A percentile compares a stretch with the other conserved stretches of the same genome.
Evolutionary conservation across 108 stramenopile genomes (phyloP).

Genomic region (Aurantiochytrium sp.): DNA sequence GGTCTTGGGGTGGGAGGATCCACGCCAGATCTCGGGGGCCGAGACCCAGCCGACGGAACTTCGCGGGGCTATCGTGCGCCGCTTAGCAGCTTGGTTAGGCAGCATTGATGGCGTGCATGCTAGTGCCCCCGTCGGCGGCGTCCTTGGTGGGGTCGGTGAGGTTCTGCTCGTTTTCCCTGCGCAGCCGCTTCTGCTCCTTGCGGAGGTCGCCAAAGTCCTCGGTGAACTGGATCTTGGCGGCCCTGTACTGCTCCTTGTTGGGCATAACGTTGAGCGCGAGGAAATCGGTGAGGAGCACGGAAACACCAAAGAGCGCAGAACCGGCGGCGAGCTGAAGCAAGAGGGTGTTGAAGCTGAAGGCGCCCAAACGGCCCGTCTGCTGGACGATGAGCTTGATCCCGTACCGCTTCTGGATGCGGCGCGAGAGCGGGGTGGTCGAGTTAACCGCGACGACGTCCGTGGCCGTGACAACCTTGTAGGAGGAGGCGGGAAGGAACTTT

Average conservation of each 20-base stretch:
- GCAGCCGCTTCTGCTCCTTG: neutral
- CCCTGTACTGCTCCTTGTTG: neutral
- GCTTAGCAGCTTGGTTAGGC: too few relatives aligned
- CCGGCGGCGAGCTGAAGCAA: conserved; percentile 13
- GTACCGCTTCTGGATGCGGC: neutral
- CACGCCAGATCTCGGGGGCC: too few relatives aligned
- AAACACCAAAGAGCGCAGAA: conserved; percentile 8
- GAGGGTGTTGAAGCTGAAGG: neutral
- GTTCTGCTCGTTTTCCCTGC: neutral
- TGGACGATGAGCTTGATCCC: neutral
- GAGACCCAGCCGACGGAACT: too few relatives aligned
- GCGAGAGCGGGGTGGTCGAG: neutral
- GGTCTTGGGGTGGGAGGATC: too few relatives aligned
- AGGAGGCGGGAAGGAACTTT: neutral
- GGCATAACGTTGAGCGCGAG: conserved; percentile 8
- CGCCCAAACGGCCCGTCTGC: neutral
- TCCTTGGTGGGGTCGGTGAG: too few relatives aligned
- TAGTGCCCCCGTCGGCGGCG: too few relatives aligned
- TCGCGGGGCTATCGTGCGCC: too few relatives aligned
- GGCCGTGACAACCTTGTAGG: neutral
- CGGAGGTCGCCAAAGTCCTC: conserved; percentile 24
- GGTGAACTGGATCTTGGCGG: neutral
- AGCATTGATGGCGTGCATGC: too few relatives aligned
- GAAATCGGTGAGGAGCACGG: neutral
- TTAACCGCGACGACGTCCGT: neutral